Conservation (phyloP, 495 filamentous ascomycete genomes). For the Cercophora samala region DNA sequence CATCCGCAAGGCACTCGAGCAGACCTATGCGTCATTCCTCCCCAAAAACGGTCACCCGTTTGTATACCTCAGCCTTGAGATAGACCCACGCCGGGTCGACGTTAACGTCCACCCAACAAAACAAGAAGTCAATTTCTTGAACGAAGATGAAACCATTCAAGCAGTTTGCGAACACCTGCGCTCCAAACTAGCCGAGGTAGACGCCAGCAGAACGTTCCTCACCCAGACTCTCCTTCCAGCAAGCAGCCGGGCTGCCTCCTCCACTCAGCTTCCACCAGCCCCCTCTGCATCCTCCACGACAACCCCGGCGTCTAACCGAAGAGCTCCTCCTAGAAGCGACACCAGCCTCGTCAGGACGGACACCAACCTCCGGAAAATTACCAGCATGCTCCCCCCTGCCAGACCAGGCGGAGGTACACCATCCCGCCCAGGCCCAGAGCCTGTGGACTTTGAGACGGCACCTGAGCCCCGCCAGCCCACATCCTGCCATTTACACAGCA, state of each 20-base stretch:
- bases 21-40: constrained; percentile 84
- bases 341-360: constrained; percentile 91
- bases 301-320: constrained; percentile 22
- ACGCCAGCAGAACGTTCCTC: constrained; percentile 90
- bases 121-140: constrained; percentile 95
- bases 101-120: constrained; percentile 99
- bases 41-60: constrained; percentile 96
- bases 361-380: constrained; percentile 87
- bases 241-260: constrained; percentile 40
- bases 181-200: constrained; percentile 76
- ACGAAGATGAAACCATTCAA: constrained; percentile 96
- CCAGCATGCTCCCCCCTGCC: constrained; percentile 75
- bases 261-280: constrained; percentile 30
- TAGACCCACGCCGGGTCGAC: constrained; percentile 90
- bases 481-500: constrained; percentile 65
- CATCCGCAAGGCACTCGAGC: constrained; percentile 86
- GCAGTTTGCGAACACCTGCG: constrained; percentile 79
- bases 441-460: constrained; percentile 63
- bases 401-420: constrained; percentile 12
- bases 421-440: constrained; percentile 17
- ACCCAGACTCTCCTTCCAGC: constrained; percentile 88
- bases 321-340: constrained; percentile 63
- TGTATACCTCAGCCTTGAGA: constrained; percentile 86
- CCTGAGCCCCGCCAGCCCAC: constrained; percentile 61
- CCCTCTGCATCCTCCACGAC: constrained; percentile 34